These are phyloP conservation scores for Suillus plorans DNA, from an alignment of 768 basidiomycete species.

Conservation along the genomic window DNA sequence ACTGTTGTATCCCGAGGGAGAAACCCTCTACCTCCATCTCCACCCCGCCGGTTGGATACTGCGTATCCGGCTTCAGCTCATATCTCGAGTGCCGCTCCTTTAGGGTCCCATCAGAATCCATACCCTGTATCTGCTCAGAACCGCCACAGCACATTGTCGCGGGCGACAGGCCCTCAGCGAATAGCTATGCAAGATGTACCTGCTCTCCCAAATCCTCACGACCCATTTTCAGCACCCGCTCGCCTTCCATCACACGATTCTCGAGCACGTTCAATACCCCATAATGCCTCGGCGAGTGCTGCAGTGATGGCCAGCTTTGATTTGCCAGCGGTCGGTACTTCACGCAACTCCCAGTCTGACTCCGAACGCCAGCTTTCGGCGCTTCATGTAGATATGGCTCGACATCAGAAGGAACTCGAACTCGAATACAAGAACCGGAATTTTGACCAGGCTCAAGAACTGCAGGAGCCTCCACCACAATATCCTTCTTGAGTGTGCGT, in stretches of 20 bases:
- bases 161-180: neutral
- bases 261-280: neutral
- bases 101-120: conserved; percentile 4
- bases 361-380: conserved; percentile 5
- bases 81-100: neutral
- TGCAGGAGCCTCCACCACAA: conserved; percentile 9
- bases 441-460: conserved; percentile 5
- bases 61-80: neutral
- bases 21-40: neutral
- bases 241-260: conserved; percentile 4
- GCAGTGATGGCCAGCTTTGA: conserved; percentile 55
- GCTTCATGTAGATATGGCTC: conserved; percentile 11
- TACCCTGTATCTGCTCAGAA: conserved; percentile 5
- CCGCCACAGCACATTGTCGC: conserved; percentile 9
- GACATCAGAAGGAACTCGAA: conserved; percentile 13
- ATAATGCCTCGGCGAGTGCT: neutral
- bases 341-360: conserved; percentile 18
- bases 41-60: neutral
- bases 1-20: neutral
- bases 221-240: conserved; percentile 8
- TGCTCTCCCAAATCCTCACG: conserved; percentile 12
- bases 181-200: neutral
- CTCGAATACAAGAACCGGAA: conserved; percentile 5
- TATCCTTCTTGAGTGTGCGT: conserved; percentile 7
- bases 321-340: conserved; percentile 77